A percentile compares a stretch with the other conserved stretches of the same genome.
These are phyloP conservation scores for Backusella liffmaniae DNA, from an alignment of 192 early-diverging fungal species.

Conservation along the genomic window DNA sequence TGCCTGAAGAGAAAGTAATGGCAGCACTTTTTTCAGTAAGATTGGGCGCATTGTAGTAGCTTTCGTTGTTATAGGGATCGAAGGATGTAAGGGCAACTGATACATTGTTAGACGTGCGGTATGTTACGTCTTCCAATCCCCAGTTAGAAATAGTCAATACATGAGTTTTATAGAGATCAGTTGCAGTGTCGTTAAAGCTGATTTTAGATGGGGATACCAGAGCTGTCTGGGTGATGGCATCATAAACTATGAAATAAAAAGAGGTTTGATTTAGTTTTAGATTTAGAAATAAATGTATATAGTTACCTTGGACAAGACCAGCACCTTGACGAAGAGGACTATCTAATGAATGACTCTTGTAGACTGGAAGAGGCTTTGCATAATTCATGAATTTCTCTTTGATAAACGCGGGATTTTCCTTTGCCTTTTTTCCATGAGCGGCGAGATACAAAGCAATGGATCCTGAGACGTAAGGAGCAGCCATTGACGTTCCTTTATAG, in stretches of 20 bases:
- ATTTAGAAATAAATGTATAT: neutral
- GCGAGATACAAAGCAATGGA: slow-evolving; percentile 46
- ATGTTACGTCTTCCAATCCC: slow-evolving; percentile 35
- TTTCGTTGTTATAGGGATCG: neutral
- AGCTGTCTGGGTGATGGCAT: slow-evolving; percentile 34
- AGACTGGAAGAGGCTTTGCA: neutral
- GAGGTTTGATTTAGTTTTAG: neutral
- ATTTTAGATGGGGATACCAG: slow-evolving; percentile 45
- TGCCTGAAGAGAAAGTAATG: slow-evolving; percentile 13
- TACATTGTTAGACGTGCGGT: slow-evolving; percentile 32
- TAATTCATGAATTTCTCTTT: slow-evolving; percentile 36
- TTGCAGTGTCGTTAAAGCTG: slow-evolving; percentile 50
- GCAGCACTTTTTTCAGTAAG: neutral
- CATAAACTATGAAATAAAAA: slow-evolving; percentile 26
- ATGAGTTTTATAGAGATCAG: slow-evolving; percentile 24
- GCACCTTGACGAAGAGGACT: slow-evolving; percentile 48
- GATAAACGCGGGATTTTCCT: slow-evolving; percentile 21
- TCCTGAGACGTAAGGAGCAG: slow-evolving; percentile 55
- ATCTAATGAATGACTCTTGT: slow-evolving; percentile 5
- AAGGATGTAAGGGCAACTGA: slow-evolving; percentile 41
- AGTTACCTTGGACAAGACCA: slow-evolving; percentile 46
- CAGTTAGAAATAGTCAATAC: slow-evolving; percentile 43
- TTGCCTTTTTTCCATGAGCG: slow-evolving; percentile 15
- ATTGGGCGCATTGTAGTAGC: neutral
- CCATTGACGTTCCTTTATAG: slow-evolving; percentile 52